These are phyloP conservation scores for Secale cereale DNA, from an alignment of 176 grass and related monocot genomes.

Conservation along the genomic window DNA sequence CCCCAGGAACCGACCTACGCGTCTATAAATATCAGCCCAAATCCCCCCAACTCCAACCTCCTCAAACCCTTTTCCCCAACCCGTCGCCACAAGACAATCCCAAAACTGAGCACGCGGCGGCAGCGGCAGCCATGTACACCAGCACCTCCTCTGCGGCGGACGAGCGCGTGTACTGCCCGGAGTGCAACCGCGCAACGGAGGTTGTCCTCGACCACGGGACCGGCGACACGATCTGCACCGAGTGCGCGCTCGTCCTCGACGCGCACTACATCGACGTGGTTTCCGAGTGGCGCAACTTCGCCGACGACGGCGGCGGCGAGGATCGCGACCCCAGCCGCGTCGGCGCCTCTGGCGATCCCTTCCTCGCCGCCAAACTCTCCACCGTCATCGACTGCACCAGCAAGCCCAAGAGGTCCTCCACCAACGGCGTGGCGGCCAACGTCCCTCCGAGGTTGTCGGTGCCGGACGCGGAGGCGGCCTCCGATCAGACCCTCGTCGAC, in stretches of 20 bases:
- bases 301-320: conserved; percentile 33
- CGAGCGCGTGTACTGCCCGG: conserved; percentile 29
- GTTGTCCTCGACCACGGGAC: conserved; percentile 38
- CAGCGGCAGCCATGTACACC: background rate
- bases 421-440: background rate
- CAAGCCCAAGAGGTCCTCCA: background rate
- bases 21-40: background rate
- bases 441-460: background rate
- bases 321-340: conserved; percentile 52
- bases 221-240: conserved; percentile 56
- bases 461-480: background rate
- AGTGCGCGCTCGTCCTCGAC: conserved; percentile 51
- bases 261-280: conserved; percentile 44
- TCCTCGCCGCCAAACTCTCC: too few species aligned
- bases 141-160: background rate
- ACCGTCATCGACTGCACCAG: background rate
- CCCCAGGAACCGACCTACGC: background rate
- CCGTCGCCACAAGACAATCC: background rate
- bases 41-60: too few species aligned
- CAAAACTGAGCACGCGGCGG: background rate
- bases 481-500: background rate
- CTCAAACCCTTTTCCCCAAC: background rate
- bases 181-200: conserved; percentile 34
- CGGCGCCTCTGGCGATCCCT: conserved; percentile 34
- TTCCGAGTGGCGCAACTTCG: conserved; percentile 55